These are phyloP conservation scores for Dactylellina cionopaga DNA, from an alignment of 2,329 filamentous ascomycete species.

Conservation along the genomic window DNA sequence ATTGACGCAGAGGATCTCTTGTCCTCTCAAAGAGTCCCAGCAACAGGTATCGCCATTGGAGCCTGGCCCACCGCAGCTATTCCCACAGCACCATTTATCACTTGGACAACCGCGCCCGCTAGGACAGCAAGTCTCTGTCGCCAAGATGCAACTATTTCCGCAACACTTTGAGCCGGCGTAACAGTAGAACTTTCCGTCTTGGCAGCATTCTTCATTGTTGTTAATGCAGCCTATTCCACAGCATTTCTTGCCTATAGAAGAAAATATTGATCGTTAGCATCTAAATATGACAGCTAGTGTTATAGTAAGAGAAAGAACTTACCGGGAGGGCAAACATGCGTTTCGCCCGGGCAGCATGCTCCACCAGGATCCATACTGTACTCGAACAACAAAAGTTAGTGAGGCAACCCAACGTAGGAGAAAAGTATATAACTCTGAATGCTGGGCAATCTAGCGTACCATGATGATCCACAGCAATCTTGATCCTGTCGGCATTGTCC, in stretches of 20 bases:
- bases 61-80: conserved; percentile 15
- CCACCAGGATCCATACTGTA: not conserved
- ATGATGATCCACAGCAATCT: not conserved
- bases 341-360: not conserved
- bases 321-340: not conserved
- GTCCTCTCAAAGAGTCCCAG: not conserved
- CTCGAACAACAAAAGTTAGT: not conserved
- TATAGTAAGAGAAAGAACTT: not conserved
- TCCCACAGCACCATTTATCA: conserved; percentile 21
- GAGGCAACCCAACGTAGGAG: no score
- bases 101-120: not conserved
- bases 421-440: not conserved
- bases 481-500: not conserved
- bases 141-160: not conserved
- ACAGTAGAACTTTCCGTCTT: not conserved
- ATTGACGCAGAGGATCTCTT: conserved; percentile 3
- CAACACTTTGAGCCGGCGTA: not conserved
- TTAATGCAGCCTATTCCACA: not conserved
- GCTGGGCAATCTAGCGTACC: not conserved
- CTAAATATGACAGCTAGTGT: not conserved
- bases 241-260: not conserved
- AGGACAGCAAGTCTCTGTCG: no score
- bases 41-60: conserved; percentile 22
- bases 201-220: not conserved
- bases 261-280: not conserved